phyloP scores from a whole-genome alignment of 2,329 filamentous ascomycete species.

The Emergomyces africanus region DNA sequence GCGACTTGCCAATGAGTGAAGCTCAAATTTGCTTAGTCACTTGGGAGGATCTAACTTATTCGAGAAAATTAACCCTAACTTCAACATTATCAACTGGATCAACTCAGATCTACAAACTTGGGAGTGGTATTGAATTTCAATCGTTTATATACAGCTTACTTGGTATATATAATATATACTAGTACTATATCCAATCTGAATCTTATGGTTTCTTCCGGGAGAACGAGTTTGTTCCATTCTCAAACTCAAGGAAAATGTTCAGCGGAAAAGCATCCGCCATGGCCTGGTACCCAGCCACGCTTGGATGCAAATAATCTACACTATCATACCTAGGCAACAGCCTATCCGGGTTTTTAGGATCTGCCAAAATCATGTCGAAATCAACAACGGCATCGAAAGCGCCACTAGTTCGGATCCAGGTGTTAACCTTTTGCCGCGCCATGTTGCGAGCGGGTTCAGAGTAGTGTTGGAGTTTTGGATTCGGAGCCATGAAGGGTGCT shows the following conservation, averaged over 20 bases:
- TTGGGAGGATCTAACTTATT: background rate
- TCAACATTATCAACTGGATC: too few species aligned
- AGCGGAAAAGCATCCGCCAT: conserved; percentile 48
- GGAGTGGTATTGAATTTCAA: too few species aligned
- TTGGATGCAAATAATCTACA: too few species aligned
- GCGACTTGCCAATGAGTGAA: background rate
- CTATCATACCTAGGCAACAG: too few species aligned
- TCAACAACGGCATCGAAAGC: conserved; percentile 50
- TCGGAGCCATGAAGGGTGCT: conserved; percentile 40
- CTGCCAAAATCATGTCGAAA: conserved; percentile 46
- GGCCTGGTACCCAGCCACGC: conserved; percentile 15
- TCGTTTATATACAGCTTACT: background rate
- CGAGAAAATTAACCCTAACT: background rate
- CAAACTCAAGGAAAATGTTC: conserved; percentile 33
- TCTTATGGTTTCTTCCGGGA: background rate
- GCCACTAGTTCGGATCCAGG: conserved; percentile 42
- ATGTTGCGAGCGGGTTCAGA: conserved; percentile 41
- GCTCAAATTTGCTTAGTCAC: background rate
- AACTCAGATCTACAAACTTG: background rate
- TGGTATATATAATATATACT: background rate
- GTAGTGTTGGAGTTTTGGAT: conserved; percentile 36
- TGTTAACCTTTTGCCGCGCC: conserved; percentile 46
- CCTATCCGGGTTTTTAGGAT: conserved; percentile 24
- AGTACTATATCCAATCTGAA: background rate
- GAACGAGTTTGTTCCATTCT: background rate